These are phyloP conservation scores for Cystobasidium pallidum DNA, from an alignment of 1,284 basidiomycete genomes.

Conservation along the genomic window DNA sequence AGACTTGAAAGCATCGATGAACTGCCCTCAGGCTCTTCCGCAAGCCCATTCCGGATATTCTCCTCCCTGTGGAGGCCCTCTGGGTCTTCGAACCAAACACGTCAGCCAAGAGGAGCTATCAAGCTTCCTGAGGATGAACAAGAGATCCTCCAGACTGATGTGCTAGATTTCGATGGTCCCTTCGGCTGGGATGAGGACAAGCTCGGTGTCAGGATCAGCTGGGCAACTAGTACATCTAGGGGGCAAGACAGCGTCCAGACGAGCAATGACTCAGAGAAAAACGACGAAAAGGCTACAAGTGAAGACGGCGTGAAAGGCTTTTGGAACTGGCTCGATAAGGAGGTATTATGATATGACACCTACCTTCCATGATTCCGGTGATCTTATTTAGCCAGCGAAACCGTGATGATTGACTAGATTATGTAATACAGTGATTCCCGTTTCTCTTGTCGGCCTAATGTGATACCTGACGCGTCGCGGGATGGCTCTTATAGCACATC, in stretches of 20 bases:
- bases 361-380: too few species aligned
- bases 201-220: conserved; percentile 44
- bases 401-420: too few species aligned
- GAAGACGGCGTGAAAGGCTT: not conserved
- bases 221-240: conserved; percentile 48
- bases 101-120: not conserved
- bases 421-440: too few species aligned
- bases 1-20: conserved; percentile 51
- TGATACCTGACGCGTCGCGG: too few species aligned
- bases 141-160: conserved; percentile 49
- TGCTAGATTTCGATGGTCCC: conserved; percentile 49
- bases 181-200: conserved; percentile 49
- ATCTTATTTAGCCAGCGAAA: too few species aligned
- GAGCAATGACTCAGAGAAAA: conserved; percentile 4
- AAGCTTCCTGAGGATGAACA: conserved; percentile 50
- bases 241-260: not conserved
- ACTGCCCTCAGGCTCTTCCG: conserved; percentile 40
- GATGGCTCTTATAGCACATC: too few species aligned
- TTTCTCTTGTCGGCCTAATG: too few species aligned
- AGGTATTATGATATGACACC: not conserved
- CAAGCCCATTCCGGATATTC: conserved; percentile 25
- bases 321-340: conserved; percentile 16
- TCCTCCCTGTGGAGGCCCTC: conserved; percentile 2
- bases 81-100: conserved; percentile 34
- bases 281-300: conserved; percentile 14